These are phyloP conservation scores for Yarrowia porcina DNA, from an alignment of 805 yeast species.

Conservation along the genomic window DNA sequence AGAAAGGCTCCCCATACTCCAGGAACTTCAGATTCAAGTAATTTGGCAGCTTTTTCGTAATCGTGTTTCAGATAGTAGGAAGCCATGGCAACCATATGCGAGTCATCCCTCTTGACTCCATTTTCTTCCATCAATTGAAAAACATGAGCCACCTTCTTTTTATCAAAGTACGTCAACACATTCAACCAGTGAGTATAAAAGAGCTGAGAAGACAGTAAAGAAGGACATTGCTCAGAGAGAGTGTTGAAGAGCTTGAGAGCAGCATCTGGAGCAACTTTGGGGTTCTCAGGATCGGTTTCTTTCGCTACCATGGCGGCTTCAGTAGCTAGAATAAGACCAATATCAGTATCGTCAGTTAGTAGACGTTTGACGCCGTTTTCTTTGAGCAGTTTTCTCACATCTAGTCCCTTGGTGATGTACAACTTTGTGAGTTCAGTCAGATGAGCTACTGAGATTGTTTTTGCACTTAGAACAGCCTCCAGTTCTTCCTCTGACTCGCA, in stretches of 20 bases:
- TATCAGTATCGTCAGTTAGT: neutral
- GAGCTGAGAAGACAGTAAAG: neutral
- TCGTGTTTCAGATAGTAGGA: neutral
- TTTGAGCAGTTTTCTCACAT: neutral
- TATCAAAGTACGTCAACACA: conserved; percentile 1
- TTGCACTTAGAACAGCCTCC: neutral
- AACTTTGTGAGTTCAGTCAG: neutral
- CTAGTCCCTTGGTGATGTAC: neutral
- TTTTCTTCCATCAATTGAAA: neutral
- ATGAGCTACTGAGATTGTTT: neutral
- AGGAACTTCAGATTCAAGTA: neutral
- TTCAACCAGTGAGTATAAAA: conserved; percentile 14
- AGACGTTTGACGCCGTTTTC: neutral
- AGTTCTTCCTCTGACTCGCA: conserved; percentile 5
- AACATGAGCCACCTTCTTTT: neutral
- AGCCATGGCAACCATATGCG: conserved; percentile 8
- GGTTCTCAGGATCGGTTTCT: neutral
- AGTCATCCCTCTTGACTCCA: neutral
- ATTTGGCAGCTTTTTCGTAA: neutral
- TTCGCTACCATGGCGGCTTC: conserved; percentile 11
- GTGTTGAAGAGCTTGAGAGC: neutral
- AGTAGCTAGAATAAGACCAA: conserved; percentile 2
- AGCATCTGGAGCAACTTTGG: neutral
- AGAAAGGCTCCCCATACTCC: conserved; percentile 17
- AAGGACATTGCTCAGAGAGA: neutral